These are phyloP conservation scores for Talaromyces sp. DNA, from an alignment of 2,329 filamentous ascomycete species.

Conservation along the genomic window DNA sequence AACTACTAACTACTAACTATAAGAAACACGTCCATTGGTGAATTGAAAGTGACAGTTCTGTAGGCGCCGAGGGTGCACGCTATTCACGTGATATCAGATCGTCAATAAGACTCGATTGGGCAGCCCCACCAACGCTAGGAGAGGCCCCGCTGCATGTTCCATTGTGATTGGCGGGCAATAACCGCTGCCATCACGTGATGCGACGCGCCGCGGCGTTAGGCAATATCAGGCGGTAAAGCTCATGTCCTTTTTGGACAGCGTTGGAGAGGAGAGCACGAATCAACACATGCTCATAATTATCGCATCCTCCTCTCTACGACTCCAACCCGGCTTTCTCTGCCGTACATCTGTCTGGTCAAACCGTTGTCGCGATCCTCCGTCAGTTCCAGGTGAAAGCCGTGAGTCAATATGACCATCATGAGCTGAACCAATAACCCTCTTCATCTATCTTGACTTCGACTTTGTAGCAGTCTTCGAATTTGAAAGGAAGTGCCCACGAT, in stretches of 20 bases:
- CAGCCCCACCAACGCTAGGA: neutral
- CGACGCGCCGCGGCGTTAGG: neutral
- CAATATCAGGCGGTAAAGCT: constrained; percentile 9
- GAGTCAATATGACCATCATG: neutral
- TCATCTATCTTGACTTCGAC: neutral
- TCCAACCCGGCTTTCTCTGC: neutral
- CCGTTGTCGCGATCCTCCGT: neutral
- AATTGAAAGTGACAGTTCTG: neutral
- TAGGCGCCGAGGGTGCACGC: neutral
- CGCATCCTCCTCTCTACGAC: neutral
- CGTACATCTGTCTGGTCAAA: neutral
- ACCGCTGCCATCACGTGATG: neutral
- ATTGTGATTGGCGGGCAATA: neutral
- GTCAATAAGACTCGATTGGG: neutral
- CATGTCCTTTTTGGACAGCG: neutral
- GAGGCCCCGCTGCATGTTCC: neutral
- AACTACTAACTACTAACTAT: neutral
- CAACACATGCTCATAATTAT: neutral
- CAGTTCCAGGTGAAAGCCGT: neutral
- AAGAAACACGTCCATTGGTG: neutral
- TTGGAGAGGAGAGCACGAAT: neutral
- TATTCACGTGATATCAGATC: constrained; percentile 1
- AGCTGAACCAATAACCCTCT: neutral
- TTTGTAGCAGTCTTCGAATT: neutral
- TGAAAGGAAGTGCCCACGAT: neutral